Base-by-base conservation (phyloP, 148 eudicot species). In the Drosera capensis region DNA sequence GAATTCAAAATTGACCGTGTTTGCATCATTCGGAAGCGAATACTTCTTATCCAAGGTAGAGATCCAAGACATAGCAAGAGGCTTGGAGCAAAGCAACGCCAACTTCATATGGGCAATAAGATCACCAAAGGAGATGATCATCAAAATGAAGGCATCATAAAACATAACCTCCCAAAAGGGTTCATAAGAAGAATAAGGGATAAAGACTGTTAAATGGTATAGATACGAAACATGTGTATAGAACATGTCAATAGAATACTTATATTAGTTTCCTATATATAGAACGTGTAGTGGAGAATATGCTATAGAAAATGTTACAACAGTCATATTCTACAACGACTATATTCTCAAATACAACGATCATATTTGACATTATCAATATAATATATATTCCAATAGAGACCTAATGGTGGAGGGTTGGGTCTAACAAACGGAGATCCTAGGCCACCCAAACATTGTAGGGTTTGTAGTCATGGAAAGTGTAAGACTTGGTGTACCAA, bases 391-490 rank as follows among this genome's bases (percentile, higher is more conserved):
- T n/a, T n/a, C n/a, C n/a, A n/a, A n/a, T n/a, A n/a, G 45, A 19
- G 55, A 45, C 14, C 23, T 51, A 9, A 25, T 51, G 1, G 31
- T 39, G 5, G 44, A 51, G 17, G 40, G 24, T 14, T 51, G 55
- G 55, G 55, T 34, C 9, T 45, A 31, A 16, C 55, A 51, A 17
- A 23, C 39, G 21, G 39, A 41, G 23, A 20, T 51, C 2, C 13
- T 51, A 24, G 23, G 45, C 15, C 44, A 39, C 23, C 30, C 55
- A 2, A 51, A 45, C 18, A 16, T 51, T 25, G 55, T 43, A n/a
- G 55, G 55, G 45, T 51, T 51, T 39, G 55, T 51, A 25, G 16
- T 51, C 17, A 39, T 51, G 55, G 45, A 51, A 18, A 38, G 55
- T 22, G 22, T 51, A 35, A 39, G 25, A 7, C 44, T 51, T 15